Conservation (phyloP, 352 stramenopile species). For the Phytopythium chamaehyphon region DNA sequence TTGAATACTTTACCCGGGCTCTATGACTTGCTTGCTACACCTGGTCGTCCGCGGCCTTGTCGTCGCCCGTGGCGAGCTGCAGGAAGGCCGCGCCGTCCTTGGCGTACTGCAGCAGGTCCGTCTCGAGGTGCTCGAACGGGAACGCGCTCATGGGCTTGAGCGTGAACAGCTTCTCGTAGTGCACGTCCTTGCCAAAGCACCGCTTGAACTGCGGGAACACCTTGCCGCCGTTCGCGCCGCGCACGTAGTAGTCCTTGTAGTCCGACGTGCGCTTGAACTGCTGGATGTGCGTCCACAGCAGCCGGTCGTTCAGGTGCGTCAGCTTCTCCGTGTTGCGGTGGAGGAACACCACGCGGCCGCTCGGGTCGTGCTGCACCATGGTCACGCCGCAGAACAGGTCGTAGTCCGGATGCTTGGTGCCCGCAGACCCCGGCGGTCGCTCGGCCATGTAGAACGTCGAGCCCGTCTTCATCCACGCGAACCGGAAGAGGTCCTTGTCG, state of each 20-base stretch:
- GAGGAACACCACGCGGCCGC: conserved; percentile 54
- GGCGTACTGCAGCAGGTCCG: conserved; percentile 42
- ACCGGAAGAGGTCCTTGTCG: conserved; percentile 80
- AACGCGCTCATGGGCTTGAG: conserved; percentile 64
- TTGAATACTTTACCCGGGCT: background rate
- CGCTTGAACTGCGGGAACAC: conserved; percentile 64
- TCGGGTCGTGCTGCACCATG: conserved; percentile 69
- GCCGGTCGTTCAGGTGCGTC: conserved; percentile 34
- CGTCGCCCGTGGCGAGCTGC: conserved; percentile 10
- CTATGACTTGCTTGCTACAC: background rate
- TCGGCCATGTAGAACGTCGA: conserved; percentile 62
- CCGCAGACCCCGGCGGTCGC: conserved; percentile 39
- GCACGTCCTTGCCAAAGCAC: conserved; percentile 65
- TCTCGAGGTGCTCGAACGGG: conserved; percentile 57
- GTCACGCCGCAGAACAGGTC: conserved; percentile 69
- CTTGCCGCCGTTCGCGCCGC: conserved; percentile 60
- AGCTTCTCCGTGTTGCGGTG: conserved; percentile 73
- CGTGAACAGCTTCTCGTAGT: conserved; percentile 65
- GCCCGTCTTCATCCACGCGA: conserved; percentile 64
- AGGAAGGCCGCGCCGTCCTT: conserved; percentile 32
- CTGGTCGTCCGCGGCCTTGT: conserved; percentile 7
- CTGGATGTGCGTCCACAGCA: conserved; percentile 58
- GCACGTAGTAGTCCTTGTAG: conserved; percentile 45
- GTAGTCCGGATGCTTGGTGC: conserved; percentile 37
- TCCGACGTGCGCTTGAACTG: conserved; percentile 42